Base-by-base conservation (phyloP, 208 protist genomes). In the Strigomonas culicis region DNA sequence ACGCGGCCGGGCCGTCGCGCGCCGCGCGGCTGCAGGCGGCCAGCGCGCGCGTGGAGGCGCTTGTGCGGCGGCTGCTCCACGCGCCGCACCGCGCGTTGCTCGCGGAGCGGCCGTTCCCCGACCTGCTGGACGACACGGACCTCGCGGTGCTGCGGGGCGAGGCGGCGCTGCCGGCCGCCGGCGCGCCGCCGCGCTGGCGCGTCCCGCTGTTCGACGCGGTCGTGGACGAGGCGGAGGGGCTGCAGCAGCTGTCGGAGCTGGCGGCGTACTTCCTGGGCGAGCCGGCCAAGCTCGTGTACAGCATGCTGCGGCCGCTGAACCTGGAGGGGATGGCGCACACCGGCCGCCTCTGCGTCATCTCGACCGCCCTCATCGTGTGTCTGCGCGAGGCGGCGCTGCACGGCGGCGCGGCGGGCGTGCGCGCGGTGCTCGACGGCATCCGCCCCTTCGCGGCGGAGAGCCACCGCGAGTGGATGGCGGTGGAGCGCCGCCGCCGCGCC, bases 201-300 rank as follows among this genome's bases (percentile, higher is more conserved):
- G 75, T 68, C 27, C 27, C 55, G 13, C 62, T 77, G 24, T 77
- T 77, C 41, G 63, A 53, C 21, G 10, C 19, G 3, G 59, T 31
- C 22, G 27, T 4, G 28, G 6, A 19, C 2, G 72, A 77, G 1
- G 43, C 59, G n/a, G 71, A 15, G 10, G 66, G 24, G 58, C 57
- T 88, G 59, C n/a, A 22, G 17, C 32, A 72, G 25, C 52, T 94
- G 30, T 56, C 57, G 0, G 72, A 68, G 10, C 66, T 94, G n/a
- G 32, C 70, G 19, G 64, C 63, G 13, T 47, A 61, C 17, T 52
- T 94, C 11, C 72, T 94, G 2, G 58, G 47, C 24, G 84, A 86
- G 64, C 84, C 88, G 25, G 80, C 90, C 62, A 77, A 82, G 55
- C 75, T 94, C 17, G 59, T 92, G 46, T 94, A 85, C 72, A 75